Conservation (phyloP, 2,329 filamentous ascomycete species). For the Teratosphaeria destructans region DNA sequence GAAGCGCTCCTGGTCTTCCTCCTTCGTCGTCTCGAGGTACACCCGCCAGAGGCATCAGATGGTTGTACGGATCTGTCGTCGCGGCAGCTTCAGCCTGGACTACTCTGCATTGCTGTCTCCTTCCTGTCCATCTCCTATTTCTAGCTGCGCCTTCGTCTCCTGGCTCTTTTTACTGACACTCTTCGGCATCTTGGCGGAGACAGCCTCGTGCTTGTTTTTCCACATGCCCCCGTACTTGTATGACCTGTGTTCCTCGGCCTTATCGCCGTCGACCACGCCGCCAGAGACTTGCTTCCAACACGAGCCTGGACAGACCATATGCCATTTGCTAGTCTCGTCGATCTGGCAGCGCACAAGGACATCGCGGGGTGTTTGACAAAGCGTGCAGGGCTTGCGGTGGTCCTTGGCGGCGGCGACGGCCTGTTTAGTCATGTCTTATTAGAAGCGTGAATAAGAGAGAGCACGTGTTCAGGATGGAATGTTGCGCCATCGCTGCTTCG, state of each 20-base stretch:
- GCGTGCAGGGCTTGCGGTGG: constrained; percentile 30
- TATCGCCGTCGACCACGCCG: constrained; percentile 33
- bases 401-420: not conserved
- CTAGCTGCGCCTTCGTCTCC: not conserved
- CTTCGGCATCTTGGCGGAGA: constrained; percentile 33
- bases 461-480: not conserved
- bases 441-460: not conserved
- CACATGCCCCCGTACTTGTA: constrained; percentile 32
- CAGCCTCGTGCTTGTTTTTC: constrained; percentile 33
- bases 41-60: not conserved
- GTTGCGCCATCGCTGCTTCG: not conserved
- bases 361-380: constrained; percentile 28
- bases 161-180: constrained; percentile 24
- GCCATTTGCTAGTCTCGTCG: constrained; percentile 30
- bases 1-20: not conserved
- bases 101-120: not conserved
- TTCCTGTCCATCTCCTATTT: not conserved
- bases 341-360: constrained; percentile 36
- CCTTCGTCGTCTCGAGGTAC: not conserved
- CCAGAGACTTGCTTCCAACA: constrained; percentile 36
- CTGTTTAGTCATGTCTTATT: not conserved
- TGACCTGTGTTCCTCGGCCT: constrained; percentile 23
- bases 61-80: not conserved
- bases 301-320: constrained; percentile 34
- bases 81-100: not conserved